A percentile compares a stretch with the other conserved stretches of the same genome.
Evolutionary conservation across 2,329 filamentous ascomycete species (phyloP).

Genomic region (Penicillium psychrosexuale): DNA sequence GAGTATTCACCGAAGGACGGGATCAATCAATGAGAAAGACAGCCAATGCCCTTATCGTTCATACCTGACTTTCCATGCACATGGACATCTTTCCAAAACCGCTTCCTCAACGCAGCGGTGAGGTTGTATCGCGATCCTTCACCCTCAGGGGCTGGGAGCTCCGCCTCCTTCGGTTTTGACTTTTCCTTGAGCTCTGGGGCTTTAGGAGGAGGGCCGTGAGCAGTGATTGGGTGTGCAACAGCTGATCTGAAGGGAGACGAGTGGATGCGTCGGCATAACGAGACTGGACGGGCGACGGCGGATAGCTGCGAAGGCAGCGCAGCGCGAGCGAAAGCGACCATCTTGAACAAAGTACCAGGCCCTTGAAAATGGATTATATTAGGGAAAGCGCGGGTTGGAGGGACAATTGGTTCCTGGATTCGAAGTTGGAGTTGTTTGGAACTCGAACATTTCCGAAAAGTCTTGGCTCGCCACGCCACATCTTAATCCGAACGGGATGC

Average conservation of each 20-base stretch:
- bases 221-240: conserved; percentile 57
- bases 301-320: conserved; percentile 21
- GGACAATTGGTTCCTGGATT: conserved; percentile 8
- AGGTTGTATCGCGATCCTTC: conserved; percentile 25
- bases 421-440: conserved; percentile 1
- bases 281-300: conserved; percentile 13
- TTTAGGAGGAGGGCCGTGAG: conserved; percentile 59
- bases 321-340: conserved; percentile 25
- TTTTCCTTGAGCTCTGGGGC: conserved; percentile 53
- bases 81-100: conserved; percentile 85
- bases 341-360: conserved; percentile 2
- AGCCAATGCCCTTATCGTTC: not conserved
- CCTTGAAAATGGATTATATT: not conserved
- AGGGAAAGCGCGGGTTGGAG: not conserved
- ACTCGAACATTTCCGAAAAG: conserved; percentile 20
- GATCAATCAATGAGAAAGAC: not conserved
- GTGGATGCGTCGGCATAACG: conserved; percentile 32
- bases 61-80: conserved; percentile 66
- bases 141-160: not conserved
- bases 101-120: conserved; percentile 56
- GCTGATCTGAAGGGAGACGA: conserved; percentile 43
- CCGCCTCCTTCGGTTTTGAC: conserved; percentile 44
- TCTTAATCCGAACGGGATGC: not conserved
- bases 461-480: conserved; percentile 20
- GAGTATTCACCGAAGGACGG: not conserved